A percentile compares a stretch with the other conserved stretches of the same genome.
These are phyloP conservation scores for Tetracentron sinense DNA, from an alignment of 164 flowering plant genomes.

Conservation along the genomic window DNA sequence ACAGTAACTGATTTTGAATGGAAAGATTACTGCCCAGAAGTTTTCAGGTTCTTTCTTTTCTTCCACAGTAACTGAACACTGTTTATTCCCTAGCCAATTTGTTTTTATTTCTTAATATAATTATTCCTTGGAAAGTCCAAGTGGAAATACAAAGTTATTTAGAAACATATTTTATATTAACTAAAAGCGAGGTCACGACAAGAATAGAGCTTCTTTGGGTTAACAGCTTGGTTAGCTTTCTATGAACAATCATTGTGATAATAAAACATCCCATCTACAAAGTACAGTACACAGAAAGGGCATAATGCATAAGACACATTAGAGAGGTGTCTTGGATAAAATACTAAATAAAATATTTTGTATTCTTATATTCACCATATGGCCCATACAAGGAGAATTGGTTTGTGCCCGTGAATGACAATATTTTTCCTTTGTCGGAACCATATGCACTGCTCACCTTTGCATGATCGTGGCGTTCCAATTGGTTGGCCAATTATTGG, in stretches of 20 bases:
- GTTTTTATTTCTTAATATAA: not conserved
- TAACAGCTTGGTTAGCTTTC: not conserved
- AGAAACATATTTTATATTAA: too few species aligned
- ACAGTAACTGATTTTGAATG: constrained; percentile 31
- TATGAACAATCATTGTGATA: not conserved
- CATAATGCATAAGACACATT: not conserved
- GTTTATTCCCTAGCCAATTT: not conserved
- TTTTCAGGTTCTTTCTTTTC: constrained; percentile 34
- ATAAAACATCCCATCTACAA: not conserved
- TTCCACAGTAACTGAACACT: not conserved
- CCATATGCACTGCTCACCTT: too few species aligned
- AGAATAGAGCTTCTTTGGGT: too few species aligned
- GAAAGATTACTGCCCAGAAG: constrained; percentile 42
- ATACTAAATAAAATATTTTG: too few species aligned
- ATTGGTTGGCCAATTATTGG: too few species aligned
- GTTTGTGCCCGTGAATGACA: not conserved
- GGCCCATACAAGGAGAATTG: not conserved
- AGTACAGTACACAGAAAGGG: not conserved
- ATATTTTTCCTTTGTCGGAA: too few species aligned
- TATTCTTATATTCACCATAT: too few species aligned
- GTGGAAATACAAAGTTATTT: not conserved
- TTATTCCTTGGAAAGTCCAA: too few species aligned
- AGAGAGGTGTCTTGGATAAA: not conserved
- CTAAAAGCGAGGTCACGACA: too few species aligned
- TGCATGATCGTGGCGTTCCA: too few species aligned